Conservation (phyloP, 306 rosid genomes). For the Potentilla sterilis region DNA sequence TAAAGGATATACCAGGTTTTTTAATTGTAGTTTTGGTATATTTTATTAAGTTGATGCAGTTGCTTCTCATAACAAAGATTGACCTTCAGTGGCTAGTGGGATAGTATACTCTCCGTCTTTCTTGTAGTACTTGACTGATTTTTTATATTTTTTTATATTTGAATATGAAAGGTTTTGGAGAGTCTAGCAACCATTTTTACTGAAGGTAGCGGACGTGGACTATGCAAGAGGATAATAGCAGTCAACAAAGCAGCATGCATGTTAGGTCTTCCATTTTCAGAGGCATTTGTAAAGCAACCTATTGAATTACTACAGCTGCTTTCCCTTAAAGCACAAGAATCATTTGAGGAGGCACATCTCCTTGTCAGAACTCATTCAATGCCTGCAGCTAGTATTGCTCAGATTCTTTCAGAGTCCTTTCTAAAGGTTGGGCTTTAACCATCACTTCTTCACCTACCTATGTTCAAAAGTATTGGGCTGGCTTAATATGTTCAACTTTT, state of each 20-base stretch:
- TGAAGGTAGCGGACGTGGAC: conserved; percentile 86
- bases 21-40: background rate
- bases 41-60: background rate
- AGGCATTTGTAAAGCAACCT: conserved; percentile 90
- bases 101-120: background rate
- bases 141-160: background rate
- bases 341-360: conserved; percentile 88
- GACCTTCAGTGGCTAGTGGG: background rate
- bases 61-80: background rate
- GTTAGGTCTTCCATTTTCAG: conserved; percentile 74
- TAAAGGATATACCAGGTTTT: conserved; percentile 9
- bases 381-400: conserved; percentile 91
- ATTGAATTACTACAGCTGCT: conserved; percentile 91
- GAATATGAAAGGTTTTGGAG: conserved; percentile 63
- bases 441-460: background rate
- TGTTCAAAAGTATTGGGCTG: background rate
- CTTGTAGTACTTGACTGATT: conserved; percentile 12
- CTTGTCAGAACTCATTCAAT: conserved; percentile 84
- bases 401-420: conserved; percentile 95
- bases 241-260: conserved; percentile 81
- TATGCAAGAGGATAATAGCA: conserved; percentile 83
- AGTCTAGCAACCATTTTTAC: conserved; percentile 57
- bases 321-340: conserved; percentile 95
- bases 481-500: background rate
- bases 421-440: conserved; percentile 56